A percentile compares a stretch with the other conserved stretches of the same genome.
Conservation (phyloP, 139 green algal species). For the Chlorella sp. region DNA sequence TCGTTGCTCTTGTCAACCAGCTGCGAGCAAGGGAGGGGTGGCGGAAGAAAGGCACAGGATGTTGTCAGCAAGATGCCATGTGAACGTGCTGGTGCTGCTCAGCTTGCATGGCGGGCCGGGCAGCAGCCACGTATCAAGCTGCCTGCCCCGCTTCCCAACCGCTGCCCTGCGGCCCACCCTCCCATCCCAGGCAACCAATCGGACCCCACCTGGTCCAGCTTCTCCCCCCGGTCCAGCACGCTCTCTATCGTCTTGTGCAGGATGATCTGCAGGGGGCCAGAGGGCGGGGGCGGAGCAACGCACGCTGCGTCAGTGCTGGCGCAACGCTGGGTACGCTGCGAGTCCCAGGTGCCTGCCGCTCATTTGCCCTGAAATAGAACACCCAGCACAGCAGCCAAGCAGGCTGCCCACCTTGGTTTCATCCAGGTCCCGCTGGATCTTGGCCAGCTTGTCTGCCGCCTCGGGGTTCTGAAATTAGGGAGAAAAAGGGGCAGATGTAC, state of each 20-base stretch:
- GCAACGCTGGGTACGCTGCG: too few relatives aligned
- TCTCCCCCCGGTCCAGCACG: constrained; percentile 96
- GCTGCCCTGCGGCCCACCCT: neutral
- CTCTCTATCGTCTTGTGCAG: constrained; percentile 99
- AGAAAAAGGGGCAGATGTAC: too few relatives aligned
- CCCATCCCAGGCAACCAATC: neutral
- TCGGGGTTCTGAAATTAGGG: constrained; percentile 77
- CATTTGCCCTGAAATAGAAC: too few relatives aligned
- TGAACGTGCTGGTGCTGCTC: neutral
- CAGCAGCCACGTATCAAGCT: too few relatives aligned
- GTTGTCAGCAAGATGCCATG: too few relatives aligned
- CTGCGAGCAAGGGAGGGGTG: constrained; percentile 3
- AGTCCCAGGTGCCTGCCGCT: too few relatives aligned
- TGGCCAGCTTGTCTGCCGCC: constrained; percentile 96
- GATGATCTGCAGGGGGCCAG: constrained; percentile 58
- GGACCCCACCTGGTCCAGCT: constrained; percentile 81
- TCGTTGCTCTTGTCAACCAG: constrained; percentile 97
- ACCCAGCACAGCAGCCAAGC: too few relatives aligned
- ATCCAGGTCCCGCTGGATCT: constrained; percentile 98
- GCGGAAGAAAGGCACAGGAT: neutral
- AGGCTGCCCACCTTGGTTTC: constrained; percentile 71
- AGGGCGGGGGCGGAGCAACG: too few relatives aligned
- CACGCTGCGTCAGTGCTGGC: too few relatives aligned
- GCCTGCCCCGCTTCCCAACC: too few relatives aligned
- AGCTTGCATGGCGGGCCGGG: neutral